A percentile compares a stretch with the other conserved stretches of the same genome.
Evolutionary conservation across 1,139 yeast species (phyloP).

Genomic region (Sugiyamaella grinbergsii): DNA sequence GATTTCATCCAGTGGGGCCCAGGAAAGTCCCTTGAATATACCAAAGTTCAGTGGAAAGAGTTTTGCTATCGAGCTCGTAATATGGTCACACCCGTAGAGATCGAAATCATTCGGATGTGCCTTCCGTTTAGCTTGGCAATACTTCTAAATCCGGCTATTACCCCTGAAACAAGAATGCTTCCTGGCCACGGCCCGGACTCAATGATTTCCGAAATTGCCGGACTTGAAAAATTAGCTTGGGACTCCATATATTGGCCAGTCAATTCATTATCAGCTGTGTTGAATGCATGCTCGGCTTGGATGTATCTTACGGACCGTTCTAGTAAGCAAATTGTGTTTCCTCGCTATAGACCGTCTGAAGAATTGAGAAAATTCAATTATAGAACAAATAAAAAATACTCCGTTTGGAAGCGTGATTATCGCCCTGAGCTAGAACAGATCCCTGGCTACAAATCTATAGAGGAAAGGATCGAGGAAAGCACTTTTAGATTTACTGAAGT

Average conservation of each 20-base stretch:
- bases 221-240: constrained; percentile 4
- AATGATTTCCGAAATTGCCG: constrained; percentile 6
- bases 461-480: constrained; percentile 8
- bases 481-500: constrained; percentile 5
- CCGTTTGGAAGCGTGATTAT: constrained; percentile 11
- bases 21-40: constrained; percentile 8
- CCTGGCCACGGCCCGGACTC: constrained; percentile 8
- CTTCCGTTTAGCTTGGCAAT: constrained; percentile 13
- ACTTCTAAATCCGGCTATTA: constrained; percentile 7
- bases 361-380: constrained; percentile 8
- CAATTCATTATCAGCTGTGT: constrained; percentile 15
- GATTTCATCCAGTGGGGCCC: constrained; percentile 14
- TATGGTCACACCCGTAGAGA: constrained; percentile 9
- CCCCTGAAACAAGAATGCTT: background rate
- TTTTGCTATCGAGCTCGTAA: constrained; percentile 10
- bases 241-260: constrained; percentile 17
- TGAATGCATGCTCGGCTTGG: constrained; percentile 15
- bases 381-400: constrained; percentile 12
- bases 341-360: constrained; percentile 10
- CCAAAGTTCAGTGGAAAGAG: constrained; percentile 11
- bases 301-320: constrained; percentile 3
- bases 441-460: constrained; percentile 13
- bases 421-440: constrained; percentile 11
- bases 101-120: constrained; percentile 6
- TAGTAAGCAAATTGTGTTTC: background rate